Base-by-base conservation (phyloP, 345 rosid genomes). In the Eucalyptus albens region DNA sequence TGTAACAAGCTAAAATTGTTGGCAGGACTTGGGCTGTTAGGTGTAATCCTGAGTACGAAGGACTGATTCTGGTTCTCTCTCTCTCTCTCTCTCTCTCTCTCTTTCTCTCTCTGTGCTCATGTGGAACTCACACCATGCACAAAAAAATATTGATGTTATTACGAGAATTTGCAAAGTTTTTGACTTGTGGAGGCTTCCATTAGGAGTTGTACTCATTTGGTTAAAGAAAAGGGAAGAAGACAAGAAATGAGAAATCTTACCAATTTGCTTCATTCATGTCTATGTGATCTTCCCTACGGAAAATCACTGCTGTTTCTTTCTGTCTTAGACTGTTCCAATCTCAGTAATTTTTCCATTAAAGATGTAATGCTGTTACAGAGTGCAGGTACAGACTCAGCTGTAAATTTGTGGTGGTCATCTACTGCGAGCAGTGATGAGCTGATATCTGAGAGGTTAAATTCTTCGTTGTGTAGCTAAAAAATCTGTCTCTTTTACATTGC, bases 21-120 rank as follows among this genome's bases (percentile, higher is more conserved):
- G 91, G 92, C 96, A 97, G 99, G 99, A 93, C 99, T 49, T 97
- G 99, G 97, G 93, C 98, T 90, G 96, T 97, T 87, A 93, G 91
- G 33, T 97, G 98, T 90, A 97, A 97, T 87, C 98, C 98, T 77
- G 96, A 97, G 92, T 95, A 94, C 87, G 96, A 93, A 87, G 98
- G 97, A 45, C 92, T 98, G 88, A 93, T 98, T 91, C 91, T 97
- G 98, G 99, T 96, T 87, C 56, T 80, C 92, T 86, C 90, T 89
- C 90, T 85, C 88, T 82, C 89, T 87, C 62, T 89, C 87, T 44
- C 82, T 42, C 80, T 50, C 26, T 22, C 29, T 42, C 82, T 42
- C 80, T 50, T 21, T 22, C 29, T 42, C n/a, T 24, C 12, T 17
- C 37, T 27, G 1, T 12, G 6, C 29, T 26, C 29, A 26, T 26